Evolutionary conservation across 306 rosid species (phyloP), one percentile per base, ranked within the genome.

Genomic region (Quercus aquifolioides): DNA sequence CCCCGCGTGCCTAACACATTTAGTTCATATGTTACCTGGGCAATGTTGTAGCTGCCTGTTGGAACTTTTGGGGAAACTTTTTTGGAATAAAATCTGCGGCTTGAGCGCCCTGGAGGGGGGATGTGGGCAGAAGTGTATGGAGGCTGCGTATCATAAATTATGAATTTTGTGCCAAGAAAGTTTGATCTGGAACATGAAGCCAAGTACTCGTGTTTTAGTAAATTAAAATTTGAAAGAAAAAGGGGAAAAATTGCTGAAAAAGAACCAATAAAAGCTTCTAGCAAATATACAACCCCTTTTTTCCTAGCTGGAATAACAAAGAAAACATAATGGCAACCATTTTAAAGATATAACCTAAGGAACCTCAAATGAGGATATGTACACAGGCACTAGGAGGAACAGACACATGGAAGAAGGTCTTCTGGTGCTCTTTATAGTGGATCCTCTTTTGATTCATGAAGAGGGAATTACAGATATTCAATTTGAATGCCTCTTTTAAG

Each of bases 61-160:
- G 99, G 99, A 73, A 95, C 94, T 87, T 91, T 92, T 1, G 99
- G 97, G 4, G 98, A 91, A 71, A 92, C 97, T 82, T 91, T 93
- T 76, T 89, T 95, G 30, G 99, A 92, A 82, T 91, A 82, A 87
- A 95, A 92, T 83, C 99, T 89, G 31, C 92, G 92, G 86, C 97
- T 88, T 0, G 88, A 80, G 75, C 86, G 92, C 31, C 94, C 97
- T 0, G 89, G 87, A 58, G 97, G 90, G 49, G 88, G 88, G 63
- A 87, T 79, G 54, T 87, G 87, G 20, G 91, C 82, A 28, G 92
- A 78, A 80, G 84, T 72, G 79, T 76, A 91, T 52, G 97, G 90
- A 67, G 97, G 97, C 79, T 92, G 97, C 7, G 97, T 91, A 74
- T 95, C 99, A 43, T 91, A 91, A 69, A 95, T 87, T 43, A 91